A percentile compares a stretch with the other conserved stretches of the same genome.
Conservation (phyloP, 345 rosid genomes). For the Populus deltoides region DNA sequence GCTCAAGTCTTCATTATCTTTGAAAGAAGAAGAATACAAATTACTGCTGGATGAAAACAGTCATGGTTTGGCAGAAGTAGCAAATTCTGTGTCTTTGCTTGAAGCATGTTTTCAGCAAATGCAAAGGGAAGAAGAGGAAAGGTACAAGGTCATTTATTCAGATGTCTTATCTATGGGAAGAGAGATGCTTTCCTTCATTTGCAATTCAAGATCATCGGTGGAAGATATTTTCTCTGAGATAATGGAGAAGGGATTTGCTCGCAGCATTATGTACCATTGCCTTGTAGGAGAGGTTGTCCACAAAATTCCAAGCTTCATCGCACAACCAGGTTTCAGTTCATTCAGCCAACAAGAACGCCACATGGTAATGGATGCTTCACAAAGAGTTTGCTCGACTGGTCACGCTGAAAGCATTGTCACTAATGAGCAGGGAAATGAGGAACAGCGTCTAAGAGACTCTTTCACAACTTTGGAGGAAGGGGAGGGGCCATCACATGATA, state of each 20-base stretch:
- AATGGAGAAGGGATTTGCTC: conserved; percentile 57
- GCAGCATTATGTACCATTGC: conserved; percentile 47
- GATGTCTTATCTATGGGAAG: conserved; percentile 44
- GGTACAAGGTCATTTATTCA: conserved; percentile 42
- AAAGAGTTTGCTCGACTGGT: conserved; percentile 10
- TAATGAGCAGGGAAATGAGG: conserved; percentile 23
- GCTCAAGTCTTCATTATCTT: conserved; percentile 46
- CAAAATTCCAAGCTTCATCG: conserved; percentile 31
- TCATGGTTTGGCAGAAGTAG: conserved; percentile 41
- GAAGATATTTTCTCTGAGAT: conserved; percentile 53
- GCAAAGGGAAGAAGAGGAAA: conserved; percentile 56
- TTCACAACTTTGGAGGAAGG: conserved; percentile 31
- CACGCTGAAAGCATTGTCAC: conserved; percentile 15
- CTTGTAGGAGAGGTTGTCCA: conserved; percentile 38
- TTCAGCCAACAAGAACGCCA: conserved; percentile 25
- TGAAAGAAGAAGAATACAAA: conserved; percentile 56
- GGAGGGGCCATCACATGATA: conserved; percentile 28
- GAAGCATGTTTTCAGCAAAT: conserved; percentile 54
- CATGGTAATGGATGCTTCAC: conserved; percentile 10
- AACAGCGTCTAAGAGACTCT: conserved; percentile 23
- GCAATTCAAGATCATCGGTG: conserved; percentile 48
- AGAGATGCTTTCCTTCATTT: conserved; percentile 39
- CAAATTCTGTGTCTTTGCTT: conserved; percentile 52
- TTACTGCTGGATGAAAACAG: conserved; percentile 42
- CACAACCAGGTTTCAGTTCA: conserved; percentile 16